Conservation (phyloP, 2,329 filamentous ascomycete species). For the Furcasterigmium sp. region DNA sequence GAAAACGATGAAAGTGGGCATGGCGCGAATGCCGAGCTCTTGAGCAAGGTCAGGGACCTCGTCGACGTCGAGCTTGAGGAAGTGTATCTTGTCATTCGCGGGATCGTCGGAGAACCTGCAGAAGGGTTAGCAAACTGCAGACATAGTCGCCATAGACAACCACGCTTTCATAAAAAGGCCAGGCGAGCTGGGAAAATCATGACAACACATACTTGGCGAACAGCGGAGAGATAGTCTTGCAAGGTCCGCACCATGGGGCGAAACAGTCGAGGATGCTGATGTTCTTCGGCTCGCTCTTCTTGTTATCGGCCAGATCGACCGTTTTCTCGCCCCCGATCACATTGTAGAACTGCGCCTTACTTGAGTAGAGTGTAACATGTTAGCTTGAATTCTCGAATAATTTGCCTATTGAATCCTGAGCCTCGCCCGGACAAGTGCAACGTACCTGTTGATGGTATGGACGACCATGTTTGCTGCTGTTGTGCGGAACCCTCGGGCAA, state of each 20-base stretch:
- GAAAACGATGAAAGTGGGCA: constrained; percentile 89
- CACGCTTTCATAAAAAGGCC: too few relatives aligned
- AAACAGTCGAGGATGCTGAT: constrained; percentile 81
- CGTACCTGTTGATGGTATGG: constrained; percentile 34
- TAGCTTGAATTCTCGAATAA: too few relatives aligned
- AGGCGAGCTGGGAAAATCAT: too few relatives aligned
- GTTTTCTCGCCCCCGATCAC: constrained; percentile 34
- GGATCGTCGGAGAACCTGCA: constrained; percentile 51
- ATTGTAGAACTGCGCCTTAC: constrained; percentile 53
- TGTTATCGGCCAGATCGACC: constrained; percentile 4
- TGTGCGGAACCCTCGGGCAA: too few relatives aligned
- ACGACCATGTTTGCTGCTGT: constrained; percentile 33
- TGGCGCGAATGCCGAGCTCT: constrained; percentile 77
- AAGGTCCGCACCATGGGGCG: constrained; percentile 90
- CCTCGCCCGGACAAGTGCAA: too few relatives aligned
- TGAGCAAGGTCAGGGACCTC: constrained; percentile 68
- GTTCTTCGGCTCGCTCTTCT: constrained; percentile 34
- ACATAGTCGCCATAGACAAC: too few relatives aligned
- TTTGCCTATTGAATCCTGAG: too few relatives aligned
- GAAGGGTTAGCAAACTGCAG: constrained; percentile 5
- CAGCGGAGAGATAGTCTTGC: constrained; percentile 78
- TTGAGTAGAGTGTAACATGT: too few relatives aligned
- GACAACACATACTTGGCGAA: constrained; percentile 20
- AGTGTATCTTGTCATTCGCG: constrained; percentile 54
- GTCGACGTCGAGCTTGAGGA: constrained; percentile 91